phyloP scores from a whole-genome alignment of 345 rosid species.

The Salix dunnii region DNA sequence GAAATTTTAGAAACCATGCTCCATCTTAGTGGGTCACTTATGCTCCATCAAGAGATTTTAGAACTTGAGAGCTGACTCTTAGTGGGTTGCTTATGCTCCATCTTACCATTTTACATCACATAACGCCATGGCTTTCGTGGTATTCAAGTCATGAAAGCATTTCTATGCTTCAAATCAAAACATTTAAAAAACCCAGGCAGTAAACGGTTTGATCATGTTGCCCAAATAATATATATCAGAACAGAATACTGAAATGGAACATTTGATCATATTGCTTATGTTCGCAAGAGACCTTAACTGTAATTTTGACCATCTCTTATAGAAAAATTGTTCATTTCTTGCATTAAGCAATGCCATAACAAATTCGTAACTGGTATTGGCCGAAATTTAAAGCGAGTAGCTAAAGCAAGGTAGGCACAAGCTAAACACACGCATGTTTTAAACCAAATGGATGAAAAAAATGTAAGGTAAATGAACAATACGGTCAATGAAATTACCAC shows the following conservation, averaged over 20 bases:
- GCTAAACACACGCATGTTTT: conserved; percentile 58
- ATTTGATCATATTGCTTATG: neutral
- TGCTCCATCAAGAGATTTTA: too few relatives aligned
- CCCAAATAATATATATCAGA: neutral
- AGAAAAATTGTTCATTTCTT: conserved; percentile 4
- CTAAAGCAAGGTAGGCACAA: conserved; percentile 47
- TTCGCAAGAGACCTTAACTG: conserved; percentile 1
- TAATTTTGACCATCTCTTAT: neutral
- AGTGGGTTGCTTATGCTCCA: neutral
- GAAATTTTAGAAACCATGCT: too few relatives aligned
- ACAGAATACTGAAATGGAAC: neutral
- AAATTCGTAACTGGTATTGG: conserved; percentile 36
- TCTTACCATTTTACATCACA: neutral
- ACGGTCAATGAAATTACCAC: conserved; percentile 51
- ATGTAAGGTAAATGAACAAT: conserved; percentile 50
- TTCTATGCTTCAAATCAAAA: neutral
- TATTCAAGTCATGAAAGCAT: neutral
- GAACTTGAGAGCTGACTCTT: neutral
- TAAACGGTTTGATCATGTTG: neutral
- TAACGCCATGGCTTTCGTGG: neutral
- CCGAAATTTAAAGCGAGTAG: conserved; percentile 43
- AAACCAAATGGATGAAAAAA: conserved; percentile 48
- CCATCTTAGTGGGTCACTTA: too few relatives aligned
- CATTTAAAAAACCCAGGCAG: neutral
- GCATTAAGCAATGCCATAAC: conserved; percentile 12